Percentiles rank a stretch among this genome's conserved stretches.
phyloP scores from a whole-genome alignment of 2,329 filamentous ascomycete species.

The Fusarium sp. region DNA sequence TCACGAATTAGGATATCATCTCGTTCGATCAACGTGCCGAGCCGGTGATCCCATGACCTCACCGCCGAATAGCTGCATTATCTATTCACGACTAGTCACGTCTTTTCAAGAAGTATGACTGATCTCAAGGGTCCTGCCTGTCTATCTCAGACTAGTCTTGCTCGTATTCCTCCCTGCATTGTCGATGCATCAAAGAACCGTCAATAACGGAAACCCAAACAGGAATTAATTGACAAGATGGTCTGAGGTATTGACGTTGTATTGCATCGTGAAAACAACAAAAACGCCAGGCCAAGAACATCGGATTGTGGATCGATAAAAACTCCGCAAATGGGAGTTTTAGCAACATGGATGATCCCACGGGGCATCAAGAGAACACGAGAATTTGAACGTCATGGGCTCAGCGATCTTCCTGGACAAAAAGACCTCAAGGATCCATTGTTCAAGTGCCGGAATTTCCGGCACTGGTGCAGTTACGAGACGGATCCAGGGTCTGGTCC shows the following conservation, averaged over 20 bases:
- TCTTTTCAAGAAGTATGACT: constrained; percentile 3
- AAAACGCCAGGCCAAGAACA: neutral
- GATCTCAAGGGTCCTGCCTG: constrained; percentile 19
- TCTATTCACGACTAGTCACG: neutral
- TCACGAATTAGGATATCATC: neutral
- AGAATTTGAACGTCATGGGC: constrained; percentile 29
- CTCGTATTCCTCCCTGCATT: constrained; percentile 40
- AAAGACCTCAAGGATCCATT: constrained; percentile 19
- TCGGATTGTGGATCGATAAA: constrained; percentile 19
- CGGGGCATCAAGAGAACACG: constrained; percentile 16
- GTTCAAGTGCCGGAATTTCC: constrained; percentile 18
- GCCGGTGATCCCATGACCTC: constrained; percentile 34
- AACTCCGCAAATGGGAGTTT: constrained; percentile 30
- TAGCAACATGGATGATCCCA: constrained; percentile 26
- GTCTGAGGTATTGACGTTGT: constrained; percentile 20
- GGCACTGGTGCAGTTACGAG: constrained; percentile 18
- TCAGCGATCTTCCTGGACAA: constrained; percentile 11
- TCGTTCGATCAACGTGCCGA: constrained; percentile 16
- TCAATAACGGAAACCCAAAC: constrained; percentile 8
- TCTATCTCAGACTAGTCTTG: constrained; percentile 18
- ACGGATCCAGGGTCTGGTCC: neutral
- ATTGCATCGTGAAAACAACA: constrained; percentile 1
- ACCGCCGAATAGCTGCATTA: constrained; percentile 14
- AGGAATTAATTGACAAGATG: constrained; percentile 16
- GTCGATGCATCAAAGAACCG: constrained; percentile 16